A percentile compares a stretch with the other conserved stretches of the same genome.
Evolutionary conservation across 2,329 filamentous ascomycete genomes (phyloP).

Genomic region (Thielaviopsis punctulata): DNA sequence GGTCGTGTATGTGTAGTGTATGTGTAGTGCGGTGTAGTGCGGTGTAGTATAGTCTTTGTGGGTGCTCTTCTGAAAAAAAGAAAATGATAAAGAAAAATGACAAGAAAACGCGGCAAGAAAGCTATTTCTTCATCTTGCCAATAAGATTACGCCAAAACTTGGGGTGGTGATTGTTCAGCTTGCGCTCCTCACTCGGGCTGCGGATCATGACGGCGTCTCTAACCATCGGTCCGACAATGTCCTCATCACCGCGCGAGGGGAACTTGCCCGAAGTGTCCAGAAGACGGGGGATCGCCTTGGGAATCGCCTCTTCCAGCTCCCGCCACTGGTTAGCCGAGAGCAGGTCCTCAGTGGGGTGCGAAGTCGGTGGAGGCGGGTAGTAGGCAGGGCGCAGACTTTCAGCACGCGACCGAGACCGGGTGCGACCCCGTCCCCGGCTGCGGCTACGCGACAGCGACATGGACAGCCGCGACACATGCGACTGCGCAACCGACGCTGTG

Average conservation of each 20-base stretch:
- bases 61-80: neutral
- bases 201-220: conserved; percentile 37
- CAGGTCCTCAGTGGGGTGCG: conserved; percentile 18
- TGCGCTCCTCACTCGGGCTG: conserved; percentile 27
- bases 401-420: conserved; percentile 22
- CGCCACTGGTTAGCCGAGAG: conserved; percentile 27
- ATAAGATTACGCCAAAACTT: conserved; percentile 33
- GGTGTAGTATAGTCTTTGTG: neutral
- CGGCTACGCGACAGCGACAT: conserved; percentile 15
- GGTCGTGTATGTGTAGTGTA: conserved; percentile 24
- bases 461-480: conserved; percentile 3
- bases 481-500: conserved; percentile 10
- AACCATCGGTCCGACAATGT: conserved; percentile 87
- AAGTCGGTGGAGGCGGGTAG: neutral
- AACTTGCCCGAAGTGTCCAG: conserved; percentile 68
- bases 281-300: conserved; percentile 50
- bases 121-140: conserved; percentile 23
- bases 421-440: conserved; percentile 24
- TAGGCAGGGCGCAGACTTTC: conserved; percentile 22
- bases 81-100: neutral
- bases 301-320: conserved; percentile 35
- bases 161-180: conserved; percentile 16
- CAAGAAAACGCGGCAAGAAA: neutral
- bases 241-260: conserved; percentile 70
- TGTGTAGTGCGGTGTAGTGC: neutral